Evolutionary conservation across 805 yeast genomes (phyloP).

Genomic region (Suhomyces sp.): DNA sequence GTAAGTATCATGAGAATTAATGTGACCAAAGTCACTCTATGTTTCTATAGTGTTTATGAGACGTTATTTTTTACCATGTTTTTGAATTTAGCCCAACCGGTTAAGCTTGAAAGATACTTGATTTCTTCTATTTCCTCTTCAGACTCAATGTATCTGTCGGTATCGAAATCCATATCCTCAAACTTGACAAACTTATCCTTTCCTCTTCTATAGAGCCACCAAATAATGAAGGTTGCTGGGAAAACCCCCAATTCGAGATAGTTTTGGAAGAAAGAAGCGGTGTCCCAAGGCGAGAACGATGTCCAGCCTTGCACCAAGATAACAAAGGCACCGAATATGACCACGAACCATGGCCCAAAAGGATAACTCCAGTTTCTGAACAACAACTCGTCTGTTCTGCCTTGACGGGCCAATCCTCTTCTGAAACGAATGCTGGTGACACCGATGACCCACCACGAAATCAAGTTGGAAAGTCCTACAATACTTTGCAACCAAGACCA

Average conservation of each 20-base stretch:
- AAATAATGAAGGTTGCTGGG: conserved; percentile 41
- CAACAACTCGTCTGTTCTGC: conserved; percentile 38
- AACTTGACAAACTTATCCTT: conserved; percentile 40
- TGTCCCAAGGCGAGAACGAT: conserved; percentile 45
- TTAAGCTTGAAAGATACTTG: conserved; percentile 36
- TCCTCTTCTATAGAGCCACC: conserved; percentile 39
- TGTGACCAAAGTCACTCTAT: not conserved
- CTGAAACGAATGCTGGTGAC: conserved; percentile 50
- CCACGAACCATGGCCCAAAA: conserved; percentile 47
- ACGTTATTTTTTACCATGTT: conserved; percentile 28
- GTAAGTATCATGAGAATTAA: not conserved
- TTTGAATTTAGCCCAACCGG: conserved; percentile 43
- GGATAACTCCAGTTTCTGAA: conserved; percentile 53
- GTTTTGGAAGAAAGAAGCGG: conserved; percentile 39
- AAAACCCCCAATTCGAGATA: conserved; percentile 48
- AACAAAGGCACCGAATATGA: conserved; percentile 41
- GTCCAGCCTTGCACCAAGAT: conserved; percentile 55
- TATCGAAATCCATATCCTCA: conserved; percentile 52
- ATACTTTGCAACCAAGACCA: conserved; percentile 54
- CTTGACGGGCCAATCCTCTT: conserved; percentile 43
- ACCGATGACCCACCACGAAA: conserved; percentile 50
- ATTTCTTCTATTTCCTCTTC: conserved; percentile 45
- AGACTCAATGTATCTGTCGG: conserved; percentile 49
- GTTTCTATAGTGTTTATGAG: conserved; percentile 12
- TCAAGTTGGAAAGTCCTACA: conserved; percentile 52